Evolutionary conservation across 345 rosid genomes (phyloP).

Genomic region (Pelargonium nanum): DNA sequence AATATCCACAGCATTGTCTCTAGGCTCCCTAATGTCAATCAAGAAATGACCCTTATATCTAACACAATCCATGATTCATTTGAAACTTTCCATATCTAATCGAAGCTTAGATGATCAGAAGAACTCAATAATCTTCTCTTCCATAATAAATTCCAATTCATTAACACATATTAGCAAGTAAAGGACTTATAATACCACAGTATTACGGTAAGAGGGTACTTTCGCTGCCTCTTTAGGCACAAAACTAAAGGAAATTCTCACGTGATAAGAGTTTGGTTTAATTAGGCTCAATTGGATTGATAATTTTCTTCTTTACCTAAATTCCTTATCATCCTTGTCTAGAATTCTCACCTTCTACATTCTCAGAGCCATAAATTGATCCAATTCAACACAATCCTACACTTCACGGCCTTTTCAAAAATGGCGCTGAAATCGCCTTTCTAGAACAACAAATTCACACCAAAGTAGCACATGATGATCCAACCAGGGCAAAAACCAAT

Average conservation of each 20-base stretch:
- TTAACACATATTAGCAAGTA: conserved; percentile 73
- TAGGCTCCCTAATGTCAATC: conserved; percentile 85
- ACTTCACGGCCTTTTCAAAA: too few relatives aligned
- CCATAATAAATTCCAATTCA: conserved; percentile 81
- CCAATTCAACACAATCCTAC: too few relatives aligned
- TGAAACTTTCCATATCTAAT: conserved; percentile 76
- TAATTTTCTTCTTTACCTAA: too few relatives aligned
- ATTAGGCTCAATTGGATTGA: too few relatives aligned
- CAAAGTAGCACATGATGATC: too few relatives aligned
- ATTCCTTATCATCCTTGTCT: too few relatives aligned
- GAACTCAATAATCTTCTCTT: conserved; percentile 46
- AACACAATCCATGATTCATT: conserved; percentile 65
- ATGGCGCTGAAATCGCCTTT: too few relatives aligned
- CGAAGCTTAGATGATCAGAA: conserved; percentile 60
- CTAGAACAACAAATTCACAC: too few relatives aligned
- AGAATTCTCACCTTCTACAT: too few relatives aligned
- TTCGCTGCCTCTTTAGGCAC: conserved; percentile 84
- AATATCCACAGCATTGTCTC: conserved; percentile 71
- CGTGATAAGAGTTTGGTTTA: conserved; percentile 90
- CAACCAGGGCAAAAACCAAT: too few relatives aligned
- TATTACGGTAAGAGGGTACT: conserved; percentile 69
- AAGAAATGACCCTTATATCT: conserved; percentile 77
- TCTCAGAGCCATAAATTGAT: too few relatives aligned
- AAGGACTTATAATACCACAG: conserved; percentile 84
- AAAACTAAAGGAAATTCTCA: conserved; percentile 68